Conservation (phyloP, 2,329 filamentous ascomycete genomes). For the Ophiostoma piceae region DNA sequence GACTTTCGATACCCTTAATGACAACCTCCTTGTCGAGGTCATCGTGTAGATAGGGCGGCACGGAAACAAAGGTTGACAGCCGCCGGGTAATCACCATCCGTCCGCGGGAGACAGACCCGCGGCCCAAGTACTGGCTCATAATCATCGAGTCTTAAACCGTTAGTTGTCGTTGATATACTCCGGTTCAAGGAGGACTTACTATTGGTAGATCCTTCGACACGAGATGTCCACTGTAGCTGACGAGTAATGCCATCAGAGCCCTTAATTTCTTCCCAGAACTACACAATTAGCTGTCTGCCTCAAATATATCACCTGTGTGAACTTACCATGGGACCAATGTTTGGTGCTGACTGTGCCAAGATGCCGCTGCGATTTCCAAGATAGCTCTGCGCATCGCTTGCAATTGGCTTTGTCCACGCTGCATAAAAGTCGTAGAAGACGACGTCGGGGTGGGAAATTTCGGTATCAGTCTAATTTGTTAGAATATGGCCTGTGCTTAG, state of each 20-base stretch:
- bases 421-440: not conserved
- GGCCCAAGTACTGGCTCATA: slow-evolving; percentile 1
- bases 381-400: not conserved
- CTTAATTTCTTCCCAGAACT: not conserved
- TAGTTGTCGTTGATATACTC: not conserved
- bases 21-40: not conserved
- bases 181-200: not conserved
- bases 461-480: not conserved
- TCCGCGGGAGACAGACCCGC: not conserved
- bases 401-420: slow-evolving; percentile 1
- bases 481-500: not conserved
- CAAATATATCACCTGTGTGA: not conserved
- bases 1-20: not conserved
- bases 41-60: not conserved
- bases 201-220: not conserved
- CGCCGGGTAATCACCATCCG: not conserved
- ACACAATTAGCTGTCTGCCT: not conserved
- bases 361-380: not conserved
- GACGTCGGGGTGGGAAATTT: not conserved
- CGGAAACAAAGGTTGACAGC: not conserved
- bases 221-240: not conserved
- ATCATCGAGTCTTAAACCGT: not conserved
- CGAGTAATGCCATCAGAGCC: not conserved
- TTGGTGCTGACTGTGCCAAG: not conserved
- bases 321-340: not conserved